These are phyloP conservation scores for Ilex aquifolium DNA, from an alignment of 257 asterid genomes.

Conservation along the genomic window DNA sequence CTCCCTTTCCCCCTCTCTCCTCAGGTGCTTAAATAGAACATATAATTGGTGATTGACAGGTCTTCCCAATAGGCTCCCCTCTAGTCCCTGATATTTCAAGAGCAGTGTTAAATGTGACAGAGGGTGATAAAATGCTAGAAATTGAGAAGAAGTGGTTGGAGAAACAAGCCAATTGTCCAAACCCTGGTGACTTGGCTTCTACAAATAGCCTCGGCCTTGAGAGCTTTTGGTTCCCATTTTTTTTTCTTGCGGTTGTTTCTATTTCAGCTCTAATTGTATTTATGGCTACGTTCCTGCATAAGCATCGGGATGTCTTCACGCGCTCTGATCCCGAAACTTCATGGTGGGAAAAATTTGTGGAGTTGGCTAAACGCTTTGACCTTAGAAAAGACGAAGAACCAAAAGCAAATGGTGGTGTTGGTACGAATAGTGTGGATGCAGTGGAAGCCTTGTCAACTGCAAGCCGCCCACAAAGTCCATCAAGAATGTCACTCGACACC, in stretches of 20 bases:
- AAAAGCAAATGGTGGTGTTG: slow-evolving; percentile 1
- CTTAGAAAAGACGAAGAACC: slow-evolving; percentile 12
- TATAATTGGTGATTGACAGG: slow-evolving; percentile 18
- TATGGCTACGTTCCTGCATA: slow-evolving; percentile 21
- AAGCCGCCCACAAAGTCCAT: too few relatives aligned
- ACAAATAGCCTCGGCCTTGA: slow-evolving; percentile 35
- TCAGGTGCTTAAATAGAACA: too few relatives aligned
- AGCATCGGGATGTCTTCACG: slow-evolving; percentile 19
- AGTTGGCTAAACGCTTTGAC: slow-evolving; percentile 19
- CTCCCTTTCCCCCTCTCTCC: not conserved
- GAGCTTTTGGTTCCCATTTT: slow-evolving; percentile 54
- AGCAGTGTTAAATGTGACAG: slow-evolving; percentile 7
- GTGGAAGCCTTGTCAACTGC: too few relatives aligned
- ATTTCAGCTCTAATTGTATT: slow-evolving; percentile 14
- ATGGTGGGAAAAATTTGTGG: slow-evolving; percentile 8
- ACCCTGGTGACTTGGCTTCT: not conserved
- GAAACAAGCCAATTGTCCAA: slow-evolving; percentile 2
- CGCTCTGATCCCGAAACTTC: slow-evolving; percentile 12
- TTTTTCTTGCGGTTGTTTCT: slow-evolving; percentile 25
- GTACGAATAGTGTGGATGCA: not conserved
- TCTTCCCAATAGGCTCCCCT: slow-evolving; percentile 53
- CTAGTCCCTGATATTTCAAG: slow-evolving; percentile 44
- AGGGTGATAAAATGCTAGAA: slow-evolving; percentile 26
- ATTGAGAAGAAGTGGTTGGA: slow-evolving; percentile 43
- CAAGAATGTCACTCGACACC: not conserved